Percentiles rank a stretch among this genome's conserved stretches.
Conservation (phyloP, 176 grass and related monocot species). For the Aegilops umbellulata region DNA sequence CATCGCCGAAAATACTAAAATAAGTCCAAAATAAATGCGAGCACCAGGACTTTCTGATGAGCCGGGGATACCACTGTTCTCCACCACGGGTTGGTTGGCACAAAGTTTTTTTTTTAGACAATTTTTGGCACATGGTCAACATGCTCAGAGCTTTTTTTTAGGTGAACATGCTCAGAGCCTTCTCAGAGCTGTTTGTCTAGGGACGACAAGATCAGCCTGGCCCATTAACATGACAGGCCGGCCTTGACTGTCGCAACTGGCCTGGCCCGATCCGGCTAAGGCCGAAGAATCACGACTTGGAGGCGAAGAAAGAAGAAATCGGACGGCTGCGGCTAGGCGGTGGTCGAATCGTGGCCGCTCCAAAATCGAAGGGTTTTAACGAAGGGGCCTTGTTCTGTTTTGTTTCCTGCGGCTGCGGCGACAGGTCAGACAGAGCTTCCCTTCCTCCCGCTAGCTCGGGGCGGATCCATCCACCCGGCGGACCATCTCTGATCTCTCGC, state of each 20-base stretch:
- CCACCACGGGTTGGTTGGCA: no score
- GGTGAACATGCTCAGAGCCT: no score
- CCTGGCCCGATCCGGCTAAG: no score
- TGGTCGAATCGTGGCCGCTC: constrained; percentile 3
- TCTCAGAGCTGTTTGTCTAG: no score
- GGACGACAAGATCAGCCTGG: neutral
- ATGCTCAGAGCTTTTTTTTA: no score
- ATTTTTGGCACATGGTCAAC: no score
- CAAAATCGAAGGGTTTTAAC: constrained; percentile 20
- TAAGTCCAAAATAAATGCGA: no score
- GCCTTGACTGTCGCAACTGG: neutral
- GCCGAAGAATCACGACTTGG: neutral
- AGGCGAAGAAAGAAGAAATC: constrained; percentile 6
- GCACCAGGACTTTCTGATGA: no score
- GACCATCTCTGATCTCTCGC: neutral
- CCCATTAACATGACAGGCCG: neutral
- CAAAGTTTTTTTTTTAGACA: no score
- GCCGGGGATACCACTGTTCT: no score
- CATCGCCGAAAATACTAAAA: no score
- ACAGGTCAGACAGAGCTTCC: neutral
- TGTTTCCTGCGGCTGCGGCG: constrained; percentile 10
- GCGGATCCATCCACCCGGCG: neutral
- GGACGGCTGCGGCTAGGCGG: neutral
- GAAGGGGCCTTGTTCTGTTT: neutral
- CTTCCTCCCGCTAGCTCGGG: neutral